A percentile compares a stretch with the other conserved stretches of the same genome.
Evolutionary conservation across 2,329 filamentous ascomycete species (phyloP).

Genomic region (Pestalotiopsis sp.): DNA sequence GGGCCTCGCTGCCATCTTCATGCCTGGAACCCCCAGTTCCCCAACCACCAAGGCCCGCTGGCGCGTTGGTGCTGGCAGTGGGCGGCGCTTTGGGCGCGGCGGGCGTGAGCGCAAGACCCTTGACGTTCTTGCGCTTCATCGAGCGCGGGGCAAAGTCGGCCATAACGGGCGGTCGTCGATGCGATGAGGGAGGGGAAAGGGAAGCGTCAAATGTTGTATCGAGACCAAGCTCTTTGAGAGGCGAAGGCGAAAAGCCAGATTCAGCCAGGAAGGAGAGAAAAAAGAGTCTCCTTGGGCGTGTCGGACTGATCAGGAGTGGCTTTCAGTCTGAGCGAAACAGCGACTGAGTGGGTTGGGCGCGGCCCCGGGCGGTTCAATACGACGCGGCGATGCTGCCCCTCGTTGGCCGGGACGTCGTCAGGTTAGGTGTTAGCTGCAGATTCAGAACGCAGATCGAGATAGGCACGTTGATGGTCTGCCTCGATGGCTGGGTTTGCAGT

Average conservation of each 20-base stretch:
- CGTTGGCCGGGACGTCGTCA: constrained; percentile 2
- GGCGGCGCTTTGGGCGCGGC: constrained; percentile 72
- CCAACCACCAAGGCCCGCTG: constrained; percentile 53
- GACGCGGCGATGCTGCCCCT: constrained; percentile 12
- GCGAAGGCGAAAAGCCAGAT: background rate
- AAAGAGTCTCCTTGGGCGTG: background rate
- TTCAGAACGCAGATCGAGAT: constrained; percentile 16
- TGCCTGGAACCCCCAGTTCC: constrained; percentile 34
- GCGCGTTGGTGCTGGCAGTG: constrained; percentile 72
- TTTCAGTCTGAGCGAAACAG: background rate
- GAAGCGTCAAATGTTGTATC: background rate
- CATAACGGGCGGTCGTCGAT: constrained; percentile 47
- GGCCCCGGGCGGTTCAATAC: constrained; percentile 10
- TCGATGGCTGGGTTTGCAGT: constrained; percentile 14
- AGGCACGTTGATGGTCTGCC: constrained; percentile 10
- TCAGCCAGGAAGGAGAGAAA: background rate
- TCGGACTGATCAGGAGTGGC: background rate
- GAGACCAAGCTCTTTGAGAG: background rate
- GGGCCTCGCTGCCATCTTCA: constrained; percentile 59
- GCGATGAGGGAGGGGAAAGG: constrained; percentile 5
- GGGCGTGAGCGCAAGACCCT: constrained; percentile 86
- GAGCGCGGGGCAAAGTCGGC: constrained; percentile 72
- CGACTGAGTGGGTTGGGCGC: constrained; percentile 11
- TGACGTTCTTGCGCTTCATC: constrained; percentile 99
- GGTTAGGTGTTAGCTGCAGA: constrained; percentile 1